Conservation (phyloP, 192 early-diverging fungal species). For the Linnemannia hyalina region DNA sequence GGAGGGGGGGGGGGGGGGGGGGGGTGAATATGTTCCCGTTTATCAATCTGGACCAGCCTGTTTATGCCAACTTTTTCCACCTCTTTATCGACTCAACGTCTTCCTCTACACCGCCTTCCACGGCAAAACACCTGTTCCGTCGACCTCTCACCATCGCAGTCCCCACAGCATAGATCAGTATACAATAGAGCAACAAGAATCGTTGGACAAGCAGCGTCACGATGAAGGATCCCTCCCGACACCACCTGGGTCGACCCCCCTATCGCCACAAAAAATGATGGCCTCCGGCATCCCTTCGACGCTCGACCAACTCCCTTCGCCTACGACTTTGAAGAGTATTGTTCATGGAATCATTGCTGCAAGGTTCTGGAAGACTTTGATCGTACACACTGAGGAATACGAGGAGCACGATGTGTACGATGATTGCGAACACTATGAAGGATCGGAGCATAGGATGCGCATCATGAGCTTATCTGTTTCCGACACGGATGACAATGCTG, state of each 20-base stretch:
- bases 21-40: background rate
- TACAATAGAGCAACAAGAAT: background rate
- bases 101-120: background rate
- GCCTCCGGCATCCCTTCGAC: background rate
- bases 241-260: slow-evolving; percentile 31
- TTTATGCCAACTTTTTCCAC: slow-evolving; percentile 29
- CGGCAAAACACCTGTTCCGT: background rate
- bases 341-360: background rate
- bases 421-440: slow-evolving; percentile 39
- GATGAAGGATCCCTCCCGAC: slow-evolving; percentile 33
- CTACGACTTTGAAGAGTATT: background rate
- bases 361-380: background rate
- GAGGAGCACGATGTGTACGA: slow-evolving; percentile 38
- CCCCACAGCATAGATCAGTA: background rate
- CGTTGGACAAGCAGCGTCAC: background rate
- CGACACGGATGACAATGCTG: slow-evolving; percentile 26
- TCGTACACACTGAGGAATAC: slow-evolving; percentile 16
- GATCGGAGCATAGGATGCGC: slow-evolving; percentile 38
- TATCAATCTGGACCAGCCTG: slow-evolving; percentile 7
- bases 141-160: background rate
- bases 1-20: no score
- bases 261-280: slow-evolving; percentile 30
- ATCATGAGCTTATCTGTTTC: slow-evolving; percentile 32
- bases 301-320: background rate
- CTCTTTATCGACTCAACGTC: slow-evolving; percentile 26